Evolutionary conservation across 495 filamentous ascomycete species (phyloP), one percentile per base, ranked within the genome.

Genomic region (Cercophora scortea): DNA sequence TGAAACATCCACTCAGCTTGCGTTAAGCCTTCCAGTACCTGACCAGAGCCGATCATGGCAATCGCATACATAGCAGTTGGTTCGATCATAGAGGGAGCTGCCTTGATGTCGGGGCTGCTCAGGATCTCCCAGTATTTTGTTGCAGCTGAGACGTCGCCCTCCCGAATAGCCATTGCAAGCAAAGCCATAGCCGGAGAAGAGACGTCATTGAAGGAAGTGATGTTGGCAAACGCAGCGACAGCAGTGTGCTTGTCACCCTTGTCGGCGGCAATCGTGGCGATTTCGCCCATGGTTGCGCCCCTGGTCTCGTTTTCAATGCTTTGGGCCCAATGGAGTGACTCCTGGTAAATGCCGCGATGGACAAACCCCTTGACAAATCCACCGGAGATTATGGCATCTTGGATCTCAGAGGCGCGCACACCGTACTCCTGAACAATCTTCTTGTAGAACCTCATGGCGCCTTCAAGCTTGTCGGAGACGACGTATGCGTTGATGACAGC

Each of bases 401-500:
- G 81, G 45, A 95, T 70, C 9, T 76, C 68, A 11, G 54, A n/a
- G 63, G 70, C 56, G 65, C 70, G 60, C 75, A 72, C 61, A 71
- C 79, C 59, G 62, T 81, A 83, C 33, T 84, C 79, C 13, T 76
- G 65, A 9, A 84, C 76, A 55, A 98, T 84, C 64, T 85, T 87
- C 52, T 86, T 77, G 46, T 91, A 80, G 71, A 98, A 98, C 57
- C 84, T 84, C 63, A 83, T 70, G 32, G 87, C 93, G 18, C 87
- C 89, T 25, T 87, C 80, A 49, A 83, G 58, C 66, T 90, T 86
- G 57, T 85, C 87, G 55, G 86, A 89, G 35, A 82, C 76, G 44
- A 90, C 74, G 63, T 96, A 97, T 17, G 90, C 89, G 55, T 85
- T 84, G 69, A 97, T 82, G 45, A 98, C 70, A 33, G 93, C 78